phyloP scores from a whole-genome alignment of 768 basidiomycete genomes.

The Lactifluus hygrophoroides region DNA sequence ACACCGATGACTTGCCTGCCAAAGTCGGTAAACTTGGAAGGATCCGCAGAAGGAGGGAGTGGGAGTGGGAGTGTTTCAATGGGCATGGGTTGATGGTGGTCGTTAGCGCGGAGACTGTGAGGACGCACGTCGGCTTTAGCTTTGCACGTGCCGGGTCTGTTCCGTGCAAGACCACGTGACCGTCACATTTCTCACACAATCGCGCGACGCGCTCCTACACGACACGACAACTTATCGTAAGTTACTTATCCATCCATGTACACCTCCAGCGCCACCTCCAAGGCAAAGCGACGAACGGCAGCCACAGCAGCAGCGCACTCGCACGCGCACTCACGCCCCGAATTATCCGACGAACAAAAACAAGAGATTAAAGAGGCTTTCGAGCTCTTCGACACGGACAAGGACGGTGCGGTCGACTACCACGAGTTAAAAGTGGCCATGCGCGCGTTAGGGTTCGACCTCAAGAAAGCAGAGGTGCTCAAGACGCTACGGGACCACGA shows the following conservation, averaged over 20 bases:
- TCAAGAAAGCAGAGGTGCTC: slow-evolving; percentile 97
- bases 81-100: slow-evolving; percentile 45
- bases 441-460: slow-evolving; percentile 93
- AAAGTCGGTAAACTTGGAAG: slow-evolving; percentile 58
- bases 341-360: slow-evolving; percentile 81
- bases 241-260: no score
- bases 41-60: slow-evolving; percentile 63
- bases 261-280: slow-evolving; percentile 54
- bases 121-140: no score
- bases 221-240: neutral
- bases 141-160: no score
- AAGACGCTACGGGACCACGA: slow-evolving; percentile 90
- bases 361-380: slow-evolving; percentile 99
- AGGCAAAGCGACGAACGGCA: slow-evolving; percentile 49
- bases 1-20: slow-evolving; percentile 72
- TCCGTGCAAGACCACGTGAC: neutral
- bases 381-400: slow-evolving; percentile 98
- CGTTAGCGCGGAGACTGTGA: neutral
- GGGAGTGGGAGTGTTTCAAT: slow-evolving; percentile 60
- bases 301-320: no score
- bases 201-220: neutral
- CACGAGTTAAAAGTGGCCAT: slow-evolving; percentile 99
- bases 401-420: slow-evolving; percentile 93
- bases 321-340: slow-evolving; percentile 66
- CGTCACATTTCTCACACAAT: neutral